Percentiles rank a stretch among this genome's conserved stretches.
Conservation (phyloP, 2,329 filamentous ascomycete species). For the Colletotrichum orchidophilum region DNA sequence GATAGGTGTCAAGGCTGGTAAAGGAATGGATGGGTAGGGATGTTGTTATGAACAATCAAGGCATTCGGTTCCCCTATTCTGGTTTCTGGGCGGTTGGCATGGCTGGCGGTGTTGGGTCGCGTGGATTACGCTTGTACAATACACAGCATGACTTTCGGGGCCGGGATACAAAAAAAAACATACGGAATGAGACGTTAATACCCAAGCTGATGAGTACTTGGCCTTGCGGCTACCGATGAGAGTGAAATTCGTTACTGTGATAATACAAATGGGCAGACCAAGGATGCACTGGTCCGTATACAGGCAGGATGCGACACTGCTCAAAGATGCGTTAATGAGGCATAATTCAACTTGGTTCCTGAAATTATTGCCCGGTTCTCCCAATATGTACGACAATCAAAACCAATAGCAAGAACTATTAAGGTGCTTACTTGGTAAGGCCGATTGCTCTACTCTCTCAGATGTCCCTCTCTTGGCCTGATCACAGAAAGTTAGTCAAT, state of each 20-base stretch:
- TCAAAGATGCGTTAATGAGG: no score
- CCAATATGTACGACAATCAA: no score
- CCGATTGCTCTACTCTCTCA: no score
- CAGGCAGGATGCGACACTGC: no score
- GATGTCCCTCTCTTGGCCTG: no score
- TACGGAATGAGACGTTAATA: conserved; percentile 34
- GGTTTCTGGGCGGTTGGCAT: conserved; percentile 32
- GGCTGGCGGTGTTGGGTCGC: conserved; percentile 33
- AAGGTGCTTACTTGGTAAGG: no score
- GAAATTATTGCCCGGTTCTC: no score
- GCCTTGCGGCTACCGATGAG: not conserved
- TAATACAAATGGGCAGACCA: no score
- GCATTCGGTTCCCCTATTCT: conserved; percentile 32
- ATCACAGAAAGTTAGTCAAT: no score
- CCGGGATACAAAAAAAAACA: conserved; percentile 35
- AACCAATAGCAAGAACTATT: no score
- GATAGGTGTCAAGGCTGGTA: conserved; percentile 28
- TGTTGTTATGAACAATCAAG: conserved; percentile 26
- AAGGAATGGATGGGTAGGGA: conserved; percentile 19
- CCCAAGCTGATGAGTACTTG: conserved; percentile 12
- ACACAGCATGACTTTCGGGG: conserved; percentile 34
- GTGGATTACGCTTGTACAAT: conserved; percentile 34
- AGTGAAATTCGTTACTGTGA: not conserved
- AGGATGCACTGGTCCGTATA: no score
- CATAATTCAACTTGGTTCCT: no score